Percentiles rank a stretch among this genome's conserved stretches.
Conservation (phyloP, 352 stramenopile genomes). For the Globisporangium paroecandrum region DNA sequence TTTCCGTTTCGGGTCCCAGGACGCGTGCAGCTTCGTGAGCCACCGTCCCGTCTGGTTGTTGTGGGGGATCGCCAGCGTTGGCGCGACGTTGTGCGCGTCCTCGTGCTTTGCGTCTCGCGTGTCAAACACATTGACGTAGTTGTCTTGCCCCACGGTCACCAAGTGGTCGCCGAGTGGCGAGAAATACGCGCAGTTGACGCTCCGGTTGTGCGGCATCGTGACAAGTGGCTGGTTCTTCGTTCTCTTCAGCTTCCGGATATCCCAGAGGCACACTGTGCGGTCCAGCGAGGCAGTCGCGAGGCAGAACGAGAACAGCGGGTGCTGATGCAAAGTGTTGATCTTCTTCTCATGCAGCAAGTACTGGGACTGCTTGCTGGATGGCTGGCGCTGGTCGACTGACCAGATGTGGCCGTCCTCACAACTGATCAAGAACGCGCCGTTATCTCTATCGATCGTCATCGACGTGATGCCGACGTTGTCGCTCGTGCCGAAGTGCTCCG, state of each 20-base stretch:
- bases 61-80: slow-evolving; percentile 58
- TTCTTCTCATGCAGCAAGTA: slow-evolving; percentile 81
- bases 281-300: slow-evolving; percentile 79
- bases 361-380: slow-evolving; percentile 21
- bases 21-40: slow-evolving; percentile 83
- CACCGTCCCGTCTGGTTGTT: slow-evolving; percentile 86
- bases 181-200: slow-evolving; percentile 87
- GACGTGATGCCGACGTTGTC: slow-evolving; percentile 58
- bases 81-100: slow-evolving; percentile 23
- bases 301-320: slow-evolving; percentile 54
- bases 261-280: slow-evolving; percentile 80
- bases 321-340: slow-evolving; percentile 80
- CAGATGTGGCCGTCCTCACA: slow-evolving; percentile 62
- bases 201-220: slow-evolving; percentile 65
- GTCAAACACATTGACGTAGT: slow-evolving; percentile 75
- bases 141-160: slow-evolving; percentile 80
- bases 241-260: slow-evolving; percentile 52
- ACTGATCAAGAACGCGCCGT: slow-evolving; percentile 42
- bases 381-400: slow-evolving; percentile 47
- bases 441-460: slow-evolving; percentile 25
- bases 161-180: slow-evolving; percentile 64
- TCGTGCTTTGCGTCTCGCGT: slow-evolving; percentile 35
- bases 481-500: slow-evolving; percentile 46
- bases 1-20: slow-evolving; percentile 75
- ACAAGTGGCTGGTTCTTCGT: slow-evolving; percentile 41